A percentile compares a stretch with the other conserved stretches of the same genome.
These are phyloP conservation scores for Acanthochlamys bracteata DNA, from an alignment of 106 monocot genomes.

Conservation along the genomic window DNA sequence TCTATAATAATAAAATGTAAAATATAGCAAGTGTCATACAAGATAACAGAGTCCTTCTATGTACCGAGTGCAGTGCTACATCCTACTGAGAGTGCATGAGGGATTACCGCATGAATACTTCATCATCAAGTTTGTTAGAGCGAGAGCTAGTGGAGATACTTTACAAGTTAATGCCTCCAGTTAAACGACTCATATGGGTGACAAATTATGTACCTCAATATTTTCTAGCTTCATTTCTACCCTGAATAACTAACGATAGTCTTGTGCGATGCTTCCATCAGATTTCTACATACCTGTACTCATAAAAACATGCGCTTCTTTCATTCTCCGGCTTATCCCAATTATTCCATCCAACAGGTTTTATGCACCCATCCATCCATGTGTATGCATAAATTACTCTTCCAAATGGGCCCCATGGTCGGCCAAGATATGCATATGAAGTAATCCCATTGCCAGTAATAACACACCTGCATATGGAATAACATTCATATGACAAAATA, in stretches of 20 bases:
- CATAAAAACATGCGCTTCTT: constrained; percentile 77
- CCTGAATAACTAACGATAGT: too few species aligned
- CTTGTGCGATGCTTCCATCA: too few species aligned
- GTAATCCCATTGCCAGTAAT: constrained; percentile 69
- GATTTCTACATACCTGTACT: constrained; percentile 59
- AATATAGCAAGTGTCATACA: not conserved
- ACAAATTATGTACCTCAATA: too few species aligned
- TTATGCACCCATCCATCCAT: constrained; percentile 89
- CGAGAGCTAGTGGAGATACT: too few species aligned
- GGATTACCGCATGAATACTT: too few species aligned
- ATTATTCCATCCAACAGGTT: constrained; percentile 81
- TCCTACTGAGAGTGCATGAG: too few species aligned
- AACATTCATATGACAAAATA: not conserved
- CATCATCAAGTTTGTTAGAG: too few species aligned
- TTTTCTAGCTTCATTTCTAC: too few species aligned
- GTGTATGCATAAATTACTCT: constrained; percentile 84
- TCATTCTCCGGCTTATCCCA: constrained; percentile 91
- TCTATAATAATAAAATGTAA: not conserved
- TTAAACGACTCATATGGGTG: too few species aligned
- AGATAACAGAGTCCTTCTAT: not conserved
- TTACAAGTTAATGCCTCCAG: too few species aligned
- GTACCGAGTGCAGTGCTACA: too few species aligned
- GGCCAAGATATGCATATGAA: constrained; percentile 69
- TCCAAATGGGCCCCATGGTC: constrained; percentile 95
- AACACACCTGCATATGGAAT: constrained; percentile 39